phyloP scores from a whole-genome alignment of 768 basidiomycete genomes.

The Rhizopogon roseolus region DNA sequence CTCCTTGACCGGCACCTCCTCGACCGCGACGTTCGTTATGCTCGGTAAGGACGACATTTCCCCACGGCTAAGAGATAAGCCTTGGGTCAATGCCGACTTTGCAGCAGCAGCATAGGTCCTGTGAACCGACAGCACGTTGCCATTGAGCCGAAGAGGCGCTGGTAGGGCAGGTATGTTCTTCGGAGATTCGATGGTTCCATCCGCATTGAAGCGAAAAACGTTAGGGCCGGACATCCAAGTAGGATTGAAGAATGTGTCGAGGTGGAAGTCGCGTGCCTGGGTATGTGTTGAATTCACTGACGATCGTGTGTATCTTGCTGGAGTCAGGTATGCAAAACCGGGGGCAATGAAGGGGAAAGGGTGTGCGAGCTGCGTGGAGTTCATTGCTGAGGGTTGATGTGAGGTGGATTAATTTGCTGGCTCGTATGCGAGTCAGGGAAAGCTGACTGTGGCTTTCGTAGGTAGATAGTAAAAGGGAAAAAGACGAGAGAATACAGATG shows the following conservation, averaged over 20 bases:
- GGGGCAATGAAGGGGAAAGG: neutral
- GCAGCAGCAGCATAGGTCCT: neutral
- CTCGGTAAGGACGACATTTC: slow-evolving; percentile 23
- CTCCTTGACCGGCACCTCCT: neutral
- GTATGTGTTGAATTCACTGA: neutral
- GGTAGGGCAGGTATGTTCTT: neutral
- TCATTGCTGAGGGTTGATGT: neutral
- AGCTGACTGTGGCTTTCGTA: neutral
- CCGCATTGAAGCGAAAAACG: slow-evolving; percentile 16
- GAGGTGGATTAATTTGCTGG: neutral
- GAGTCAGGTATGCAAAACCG: neutral
- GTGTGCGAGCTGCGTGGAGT: neutral
- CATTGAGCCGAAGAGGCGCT: neutral
- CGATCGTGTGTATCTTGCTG: neutral
- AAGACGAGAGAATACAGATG: neutral
- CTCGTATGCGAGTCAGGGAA: neutral
- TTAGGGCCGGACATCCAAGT: slow-evolving; percentile 29
- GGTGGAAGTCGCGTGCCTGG: slow-evolving; percentile 38
- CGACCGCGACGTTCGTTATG: slow-evolving; percentile 22
- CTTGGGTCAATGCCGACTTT: neutral
- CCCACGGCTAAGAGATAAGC: slow-evolving; percentile 19
- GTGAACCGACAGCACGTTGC: neutral
- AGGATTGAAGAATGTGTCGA: slow-evolving; percentile 40
- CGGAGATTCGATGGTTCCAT: slow-evolving; percentile 13
- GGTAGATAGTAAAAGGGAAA: neutral